These are phyloP conservation scores for Garcia nutans DNA, from an alignment of 345 rosid genomes.

Conservation along the genomic window DNA sequence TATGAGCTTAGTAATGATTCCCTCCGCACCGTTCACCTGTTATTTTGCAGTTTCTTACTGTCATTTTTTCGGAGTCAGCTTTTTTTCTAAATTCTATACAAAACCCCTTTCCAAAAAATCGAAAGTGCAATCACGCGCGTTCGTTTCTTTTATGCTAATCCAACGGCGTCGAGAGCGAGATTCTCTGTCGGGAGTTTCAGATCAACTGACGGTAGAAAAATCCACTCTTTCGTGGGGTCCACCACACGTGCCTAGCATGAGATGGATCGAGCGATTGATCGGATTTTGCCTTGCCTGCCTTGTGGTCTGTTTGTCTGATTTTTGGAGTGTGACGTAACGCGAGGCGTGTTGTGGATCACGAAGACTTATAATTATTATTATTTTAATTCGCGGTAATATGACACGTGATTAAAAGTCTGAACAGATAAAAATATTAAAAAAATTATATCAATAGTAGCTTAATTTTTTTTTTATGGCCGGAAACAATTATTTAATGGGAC, in stretches of 20 bases:
- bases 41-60: conserved; percentile 16
- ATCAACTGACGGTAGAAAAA: conserved; percentile 14
- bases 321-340: neutral
- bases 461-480: no score
- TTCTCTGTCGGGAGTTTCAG: neutral
- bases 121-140: neutral
- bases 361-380: no score
- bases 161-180: conserved; percentile 3
- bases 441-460: no score
- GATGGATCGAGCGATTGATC: neutral
- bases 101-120: neutral
- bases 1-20: conserved; percentile 12
- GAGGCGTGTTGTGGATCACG: neutral
- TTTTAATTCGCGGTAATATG: no score
- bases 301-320: neutral
- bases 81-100: neutral
- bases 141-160: conserved; percentile 10
- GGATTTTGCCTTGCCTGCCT: neutral
- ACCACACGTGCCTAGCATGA: conserved; percentile 24
- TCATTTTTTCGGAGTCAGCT: conserved; percentile 20
- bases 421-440: no score
- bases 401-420: no score
- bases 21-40: neutral
- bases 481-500: no score
- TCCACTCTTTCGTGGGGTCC: neutral